Percentiles rank a stretch among this genome's conserved stretches.
Evolutionary conservation across 176 grass and related monocot species (phyloP).

Genomic region (Coix lacrymajobi): DNA sequence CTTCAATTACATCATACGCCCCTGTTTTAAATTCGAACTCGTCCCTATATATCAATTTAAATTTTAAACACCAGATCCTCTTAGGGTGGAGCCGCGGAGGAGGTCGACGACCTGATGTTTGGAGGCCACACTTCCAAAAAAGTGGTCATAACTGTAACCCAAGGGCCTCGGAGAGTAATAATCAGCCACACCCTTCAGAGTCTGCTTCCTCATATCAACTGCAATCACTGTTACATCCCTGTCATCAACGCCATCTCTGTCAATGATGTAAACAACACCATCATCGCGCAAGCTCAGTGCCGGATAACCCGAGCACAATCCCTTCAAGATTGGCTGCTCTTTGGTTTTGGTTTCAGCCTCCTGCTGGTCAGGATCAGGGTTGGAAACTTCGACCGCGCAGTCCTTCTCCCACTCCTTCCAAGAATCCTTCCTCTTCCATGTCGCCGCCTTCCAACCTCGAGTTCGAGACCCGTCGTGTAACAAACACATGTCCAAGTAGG

Average conservation of each 20-base stretch:
- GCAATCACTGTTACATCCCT: not conserved
- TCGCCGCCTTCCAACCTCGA: not conserved
- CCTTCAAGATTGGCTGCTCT: not conserved
- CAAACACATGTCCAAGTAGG: no score
- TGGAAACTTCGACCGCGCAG: not conserved
- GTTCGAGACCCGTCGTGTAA: no score
- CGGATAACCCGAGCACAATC: not conserved
- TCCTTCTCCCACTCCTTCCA: not conserved
- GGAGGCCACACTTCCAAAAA: not conserved
- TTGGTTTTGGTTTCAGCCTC: not conserved
- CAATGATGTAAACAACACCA: not conserved
- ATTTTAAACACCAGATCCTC: no score
- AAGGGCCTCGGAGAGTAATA: not conserved
- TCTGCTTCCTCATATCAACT: not conserved
- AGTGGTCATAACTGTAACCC: not conserved
- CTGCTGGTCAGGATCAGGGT: not conserved
- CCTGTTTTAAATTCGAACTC: no score
- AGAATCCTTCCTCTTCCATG: not conserved
- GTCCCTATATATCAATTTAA: no score
- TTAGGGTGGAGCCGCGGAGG: no score
- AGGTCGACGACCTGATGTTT: no score
- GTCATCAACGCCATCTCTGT: fast-evolving
- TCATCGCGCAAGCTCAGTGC: not conserved
- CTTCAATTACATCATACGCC: no score
- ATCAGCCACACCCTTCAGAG: not conserved